Percentiles rank a stretch among this genome's conserved stretches.
phyloP scores from a whole-genome alignment of 352 stramenopile genomes.

The Globisporangium nodosum region DNA sequence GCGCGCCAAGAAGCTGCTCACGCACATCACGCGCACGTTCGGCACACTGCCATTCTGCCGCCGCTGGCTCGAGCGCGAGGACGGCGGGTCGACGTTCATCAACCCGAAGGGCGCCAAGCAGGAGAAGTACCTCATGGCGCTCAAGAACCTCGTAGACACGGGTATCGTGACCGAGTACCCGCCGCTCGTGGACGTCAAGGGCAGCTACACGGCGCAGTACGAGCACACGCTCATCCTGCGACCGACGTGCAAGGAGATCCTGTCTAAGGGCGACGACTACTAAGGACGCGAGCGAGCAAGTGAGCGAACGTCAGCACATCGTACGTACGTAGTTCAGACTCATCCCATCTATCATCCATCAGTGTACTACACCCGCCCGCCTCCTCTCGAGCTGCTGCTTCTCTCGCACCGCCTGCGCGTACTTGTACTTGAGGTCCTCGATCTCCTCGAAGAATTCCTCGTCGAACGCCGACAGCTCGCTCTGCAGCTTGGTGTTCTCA shows the following conservation, averaged over 20 bases:
- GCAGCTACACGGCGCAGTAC: slow-evolving; percentile 96
- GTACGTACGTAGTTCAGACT: no score
- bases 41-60: slow-evolving; percentile 92
- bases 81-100: slow-evolving; percentile 82
- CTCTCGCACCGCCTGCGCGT: slow-evolving; percentile 81
- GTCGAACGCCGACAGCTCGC: slow-evolving; percentile 89
- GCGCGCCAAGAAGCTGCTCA: slow-evolving; percentile 84
- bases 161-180: slow-evolving; percentile 91
- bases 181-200: slow-evolving; percentile 91
- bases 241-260: slow-evolving; percentile 95
- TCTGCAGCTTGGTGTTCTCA: slow-evolving; percentile 69
- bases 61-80: slow-evolving; percentile 90
- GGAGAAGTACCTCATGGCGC: slow-evolving; percentile 90
- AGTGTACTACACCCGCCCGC: slow-evolving; percentile 3
- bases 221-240: slow-evolving; percentile 95
- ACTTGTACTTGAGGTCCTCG: slow-evolving; percentile 95
- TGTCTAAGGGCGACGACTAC: slow-evolving; percentile 95
- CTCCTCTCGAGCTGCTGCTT: slow-evolving; percentile 50
- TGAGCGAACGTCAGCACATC: neutral
- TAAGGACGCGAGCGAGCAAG: slow-evolving; percentile 22
- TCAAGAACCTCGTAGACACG: slow-evolving; percentile 92
- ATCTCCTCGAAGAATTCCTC: slow-evolving; percentile 96
- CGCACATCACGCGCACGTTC: slow-evolving; percentile 95
- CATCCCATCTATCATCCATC: neutral
- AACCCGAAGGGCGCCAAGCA: slow-evolving; percentile 81